These are phyloP conservation scores for Clonostachys byssicola DNA, from an alignment of 2,329 filamentous ascomycete genomes.

Conservation along the genomic window DNA sequence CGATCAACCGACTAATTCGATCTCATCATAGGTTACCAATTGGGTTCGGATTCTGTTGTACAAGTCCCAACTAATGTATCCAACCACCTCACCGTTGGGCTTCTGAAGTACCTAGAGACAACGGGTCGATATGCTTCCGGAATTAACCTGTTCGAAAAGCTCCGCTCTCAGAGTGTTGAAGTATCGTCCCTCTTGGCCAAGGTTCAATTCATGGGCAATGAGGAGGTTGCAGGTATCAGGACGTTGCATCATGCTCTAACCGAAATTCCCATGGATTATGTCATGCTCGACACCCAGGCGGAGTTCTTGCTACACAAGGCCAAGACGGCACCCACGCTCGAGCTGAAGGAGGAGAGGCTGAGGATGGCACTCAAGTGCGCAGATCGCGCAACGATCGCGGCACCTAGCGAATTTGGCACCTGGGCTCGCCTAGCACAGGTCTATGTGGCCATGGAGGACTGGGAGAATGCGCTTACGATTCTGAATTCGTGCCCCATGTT, in stretches of 20 bases:
- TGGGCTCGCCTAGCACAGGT: conserved; percentile 94
- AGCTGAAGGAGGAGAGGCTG: conserved; percentile 61
- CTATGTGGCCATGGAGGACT: conserved; percentile 90
- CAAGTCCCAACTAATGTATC: conserved; percentile 96
- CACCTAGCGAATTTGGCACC: conserved; percentile 93
- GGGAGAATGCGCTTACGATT: conserved; percentile 92
- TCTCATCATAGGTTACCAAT: conserved; percentile 68
- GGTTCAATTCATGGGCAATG: conserved; percentile 89
- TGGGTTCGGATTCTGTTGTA: conserved; percentile 94
- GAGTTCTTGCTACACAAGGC: conserved; percentile 89
- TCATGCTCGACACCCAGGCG: conserved; percentile 91
- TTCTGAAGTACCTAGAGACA: conserved; percentile 91
- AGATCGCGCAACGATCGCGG: conserved; percentile 89
- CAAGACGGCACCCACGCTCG: conserved; percentile 43
- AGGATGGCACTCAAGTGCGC: conserved; percentile 89
- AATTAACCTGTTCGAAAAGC: conserved; percentile 96
- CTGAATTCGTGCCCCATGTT: conserved; percentile 99
- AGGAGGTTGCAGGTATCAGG: conserved; percentile 93
- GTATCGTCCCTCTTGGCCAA: conserved; percentile 89
- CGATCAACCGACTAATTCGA: not conserved
- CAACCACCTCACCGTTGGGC: conserved; percentile 90
- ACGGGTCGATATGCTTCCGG: conserved; percentile 92
- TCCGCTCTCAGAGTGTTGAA: conserved; percentile 84
- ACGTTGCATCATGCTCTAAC: conserved; percentile 84
- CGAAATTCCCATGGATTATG: conserved; percentile 95